Evolutionary conservation across 2,329 filamentous ascomycete genomes (phyloP).

Genomic region (Epichloe hybrida): DNA sequence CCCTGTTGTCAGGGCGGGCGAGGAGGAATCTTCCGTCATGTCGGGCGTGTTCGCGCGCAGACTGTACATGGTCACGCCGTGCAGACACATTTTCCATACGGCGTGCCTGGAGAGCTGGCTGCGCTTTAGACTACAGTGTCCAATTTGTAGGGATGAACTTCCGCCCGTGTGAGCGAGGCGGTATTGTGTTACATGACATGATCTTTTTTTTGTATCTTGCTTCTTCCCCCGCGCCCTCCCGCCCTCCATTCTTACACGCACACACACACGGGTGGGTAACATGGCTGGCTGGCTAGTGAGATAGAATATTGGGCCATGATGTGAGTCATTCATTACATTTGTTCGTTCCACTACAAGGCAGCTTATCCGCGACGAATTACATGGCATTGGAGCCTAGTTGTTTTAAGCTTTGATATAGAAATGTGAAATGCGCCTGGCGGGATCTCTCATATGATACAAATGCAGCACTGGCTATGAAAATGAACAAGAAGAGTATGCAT

Average conservation of each 20-base stretch:
- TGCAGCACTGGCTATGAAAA: too few relatives aligned
- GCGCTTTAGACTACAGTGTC: conserved; percentile 82
- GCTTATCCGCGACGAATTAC: too few relatives aligned
- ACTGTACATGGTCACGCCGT: conserved; percentile 94
- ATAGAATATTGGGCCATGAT: too few relatives aligned
- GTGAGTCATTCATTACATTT: too few relatives aligned
- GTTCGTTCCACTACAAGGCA: too few relatives aligned
- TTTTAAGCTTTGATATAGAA: too few relatives aligned
- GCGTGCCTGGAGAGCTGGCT: conserved; percentile 92
- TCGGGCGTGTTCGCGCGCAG: conserved; percentile 64
- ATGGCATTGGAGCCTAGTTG: too few relatives aligned
- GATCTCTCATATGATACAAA: too few relatives aligned
- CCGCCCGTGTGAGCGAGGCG: conserved; percentile 55
- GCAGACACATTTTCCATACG: conserved; percentile 89
- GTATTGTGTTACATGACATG: not conserved
- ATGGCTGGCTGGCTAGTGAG: too few relatives aligned
- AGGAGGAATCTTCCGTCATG: conserved; percentile 42
- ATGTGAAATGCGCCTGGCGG: too few relatives aligned
- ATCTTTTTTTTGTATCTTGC: not conserved
- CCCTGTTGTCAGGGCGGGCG: conserved; percentile 54
- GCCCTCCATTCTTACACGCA: not conserved
- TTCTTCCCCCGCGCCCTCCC: not conserved
- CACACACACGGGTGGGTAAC: too few relatives aligned
- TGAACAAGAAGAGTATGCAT: too few relatives aligned
- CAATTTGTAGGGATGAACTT: conserved; percentile 82